Conservation (phyloP, 352 stramenopile species). For the Pythium pectinolyticum region DNA sequence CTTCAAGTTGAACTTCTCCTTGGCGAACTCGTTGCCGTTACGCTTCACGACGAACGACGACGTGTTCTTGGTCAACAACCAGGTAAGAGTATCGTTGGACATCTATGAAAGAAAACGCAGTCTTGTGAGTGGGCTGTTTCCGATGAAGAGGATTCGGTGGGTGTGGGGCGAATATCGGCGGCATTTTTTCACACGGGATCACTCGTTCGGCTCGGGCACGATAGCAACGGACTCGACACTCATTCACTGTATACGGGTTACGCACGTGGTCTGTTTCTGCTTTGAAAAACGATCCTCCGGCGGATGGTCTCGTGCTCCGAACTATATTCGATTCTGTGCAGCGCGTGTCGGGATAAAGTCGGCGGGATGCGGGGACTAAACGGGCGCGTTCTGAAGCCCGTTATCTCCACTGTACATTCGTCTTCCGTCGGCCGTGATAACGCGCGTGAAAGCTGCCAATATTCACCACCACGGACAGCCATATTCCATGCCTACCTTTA, state of each 20-base stretch:
- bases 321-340: no score
- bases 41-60: constrained; percentile 96
- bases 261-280: no score
- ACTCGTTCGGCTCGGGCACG: no score
- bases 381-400: neutral
- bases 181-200: neutral
- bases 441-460: neutral
- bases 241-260: no score
- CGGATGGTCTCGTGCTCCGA: no score
- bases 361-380: neutral
- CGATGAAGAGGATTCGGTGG: no score
- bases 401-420: neutral
- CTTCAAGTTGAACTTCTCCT: constrained; percentile 95
- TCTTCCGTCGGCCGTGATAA: neutral
- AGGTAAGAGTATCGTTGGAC: constrained; percentile 94
- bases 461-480: constrained; percentile 2
- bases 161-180: no score
- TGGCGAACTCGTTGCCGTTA: constrained; percentile 87
- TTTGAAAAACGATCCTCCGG: no score
- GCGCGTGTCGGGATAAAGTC: neutral
- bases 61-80: constrained; percentile 96
- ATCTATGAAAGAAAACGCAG: constrained; percentile 45
- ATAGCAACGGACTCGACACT: no score
- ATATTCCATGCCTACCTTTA: constrained; percentile 23
- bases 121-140: constrained; percentile 13